phyloP scores from a whole-genome alignment of 78 protist species.

The Bigelowiella natans region DNA sequence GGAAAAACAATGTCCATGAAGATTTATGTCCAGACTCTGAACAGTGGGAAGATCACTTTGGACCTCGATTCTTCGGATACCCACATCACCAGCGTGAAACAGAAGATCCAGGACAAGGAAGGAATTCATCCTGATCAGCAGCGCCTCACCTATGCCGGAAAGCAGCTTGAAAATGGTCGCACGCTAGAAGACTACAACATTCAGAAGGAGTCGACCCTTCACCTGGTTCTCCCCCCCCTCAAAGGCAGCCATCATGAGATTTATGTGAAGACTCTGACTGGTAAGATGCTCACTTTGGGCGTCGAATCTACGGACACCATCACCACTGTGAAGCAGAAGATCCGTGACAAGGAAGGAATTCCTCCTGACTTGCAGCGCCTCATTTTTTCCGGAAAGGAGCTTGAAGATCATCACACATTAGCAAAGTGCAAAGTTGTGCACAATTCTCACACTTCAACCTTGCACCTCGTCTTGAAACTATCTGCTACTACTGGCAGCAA shows the following conservation, averaged over 20 bases:
- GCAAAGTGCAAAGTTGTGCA: background rate
- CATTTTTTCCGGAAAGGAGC: background rate
- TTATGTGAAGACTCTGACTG: slow-evolving; percentile 78
- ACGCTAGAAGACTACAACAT: slow-evolving; percentile 15
- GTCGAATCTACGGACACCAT: slow-evolving; percentile 89
- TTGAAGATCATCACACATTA: background rate
- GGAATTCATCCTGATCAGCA: background rate
- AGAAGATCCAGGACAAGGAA: slow-evolving; percentile 45
- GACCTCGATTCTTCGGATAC: too few species aligned
- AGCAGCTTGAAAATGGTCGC: slow-evolving; percentile 1
- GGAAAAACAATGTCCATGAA: too few species aligned
- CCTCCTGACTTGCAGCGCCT: background rate
- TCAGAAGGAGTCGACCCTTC: slow-evolving; percentile 4
- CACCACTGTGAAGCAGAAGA: slow-evolving; percentile 91
- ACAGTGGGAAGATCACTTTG: too few species aligned
- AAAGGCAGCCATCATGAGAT: too few species aligned
- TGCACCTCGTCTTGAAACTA: background rate
- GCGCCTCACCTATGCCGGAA: background rate
- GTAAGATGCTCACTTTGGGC: slow-evolving; percentile 96
- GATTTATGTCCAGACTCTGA: too few species aligned
- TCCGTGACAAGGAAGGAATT: slow-evolving; percentile 54
- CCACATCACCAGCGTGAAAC: slow-evolving; percentile 38
- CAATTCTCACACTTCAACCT: background rate
- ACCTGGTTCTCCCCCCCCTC: background rate
- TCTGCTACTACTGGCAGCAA: too few species aligned